Evolutionary conservation across 768 basidiomycete species (phyloP).

Genomic region (Glaciozyma antarctica): DNA sequence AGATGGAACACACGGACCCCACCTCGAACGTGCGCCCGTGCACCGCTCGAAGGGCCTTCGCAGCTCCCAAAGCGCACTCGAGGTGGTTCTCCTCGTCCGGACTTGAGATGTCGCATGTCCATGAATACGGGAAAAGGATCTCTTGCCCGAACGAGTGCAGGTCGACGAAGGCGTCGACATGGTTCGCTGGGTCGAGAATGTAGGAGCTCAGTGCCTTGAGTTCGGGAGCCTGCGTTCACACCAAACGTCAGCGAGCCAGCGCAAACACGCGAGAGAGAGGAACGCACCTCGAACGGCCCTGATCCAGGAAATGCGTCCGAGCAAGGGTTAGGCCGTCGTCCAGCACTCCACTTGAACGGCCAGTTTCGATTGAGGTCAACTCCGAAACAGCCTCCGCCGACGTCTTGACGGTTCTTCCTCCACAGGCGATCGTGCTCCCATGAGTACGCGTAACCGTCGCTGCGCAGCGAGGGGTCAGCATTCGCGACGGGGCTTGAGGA

Average conservation of each 20-base stretch:
- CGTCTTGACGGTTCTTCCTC: slow-evolving; percentile 55
- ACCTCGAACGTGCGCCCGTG: slow-evolving; percentile 56
- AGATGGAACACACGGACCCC: slow-evolving; percentile 33
- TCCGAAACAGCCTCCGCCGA: slow-evolving; percentile 51
- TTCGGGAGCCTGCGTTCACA: slow-evolving; percentile 49
- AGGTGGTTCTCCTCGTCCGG: slow-evolving; percentile 65
- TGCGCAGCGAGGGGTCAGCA: too few species aligned
- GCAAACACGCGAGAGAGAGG: background rate
- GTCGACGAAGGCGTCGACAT: slow-evolving; percentile 59
- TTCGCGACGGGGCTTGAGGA: too few species aligned
- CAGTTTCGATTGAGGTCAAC: slow-evolving; percentile 74
- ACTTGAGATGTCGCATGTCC: slow-evolving; percentile 54
- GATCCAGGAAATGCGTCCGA: slow-evolving; percentile 67
- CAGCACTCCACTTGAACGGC: slow-evolving; percentile 40
- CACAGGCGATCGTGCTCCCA: slow-evolving; percentile 63
- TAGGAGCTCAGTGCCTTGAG: slow-evolving; percentile 65
- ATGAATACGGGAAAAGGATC: slow-evolving; percentile 72
- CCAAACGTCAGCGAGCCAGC: background rate
- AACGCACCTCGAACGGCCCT: slow-evolving; percentile 52
- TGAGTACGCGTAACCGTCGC: slow-evolving; percentile 53
- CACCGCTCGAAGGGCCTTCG: slow-evolving; percentile 48
- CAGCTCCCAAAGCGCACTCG: slow-evolving; percentile 61
- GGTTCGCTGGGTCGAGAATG: slow-evolving; percentile 44
- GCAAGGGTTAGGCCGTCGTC: slow-evolving; percentile 47
- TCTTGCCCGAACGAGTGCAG: slow-evolving; percentile 75